A percentile compares a stretch with the other conserved stretches of the same genome.
These are phyloP conservation scores for Alternaria longipes DNA, from an alignment of 2,329 filamentous ascomycete genomes.

Conservation along the genomic window DNA sequence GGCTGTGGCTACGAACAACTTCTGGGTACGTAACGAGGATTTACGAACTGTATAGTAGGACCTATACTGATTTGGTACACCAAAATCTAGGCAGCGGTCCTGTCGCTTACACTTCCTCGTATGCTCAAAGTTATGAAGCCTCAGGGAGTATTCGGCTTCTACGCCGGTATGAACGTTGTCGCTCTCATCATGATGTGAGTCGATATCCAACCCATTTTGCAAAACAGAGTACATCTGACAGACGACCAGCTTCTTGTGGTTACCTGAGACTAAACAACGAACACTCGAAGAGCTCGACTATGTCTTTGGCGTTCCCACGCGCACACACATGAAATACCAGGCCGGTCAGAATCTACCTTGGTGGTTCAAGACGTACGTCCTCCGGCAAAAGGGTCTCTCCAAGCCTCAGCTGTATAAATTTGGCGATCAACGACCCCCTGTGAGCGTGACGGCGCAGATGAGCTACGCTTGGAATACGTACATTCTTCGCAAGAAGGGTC, in stretches of 20 bases:
- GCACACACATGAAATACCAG: constrained; percentile 52
- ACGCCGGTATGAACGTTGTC: constrained; percentile 67
- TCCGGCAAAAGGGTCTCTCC: constrained; percentile 48
- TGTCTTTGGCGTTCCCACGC: constrained; percentile 59
- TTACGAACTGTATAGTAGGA: background rate
- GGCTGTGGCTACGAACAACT: constrained; percentile 72
- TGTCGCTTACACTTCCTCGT: constrained; percentile 70
- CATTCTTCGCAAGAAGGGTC: constrained; percentile 30
- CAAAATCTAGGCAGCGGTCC: constrained; percentile 52
- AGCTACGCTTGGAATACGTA: constrained; percentile 33
- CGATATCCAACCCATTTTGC: background rate
- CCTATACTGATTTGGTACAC: background rate
- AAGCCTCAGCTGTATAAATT: constrained; percentile 54
- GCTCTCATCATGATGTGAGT: constrained; percentile 67
- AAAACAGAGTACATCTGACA: background rate
- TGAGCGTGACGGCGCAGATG: constrained; percentile 30
- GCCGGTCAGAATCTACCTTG: constrained; percentile 50
- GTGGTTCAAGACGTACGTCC: constrained; percentile 57
- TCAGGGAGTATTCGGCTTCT: constrained; percentile 69
- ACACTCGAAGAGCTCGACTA: constrained; percentile 62
- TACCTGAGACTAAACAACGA: constrained; percentile 59
- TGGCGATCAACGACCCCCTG: constrained; percentile 29
- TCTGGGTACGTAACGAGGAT: constrained; percentile 53
- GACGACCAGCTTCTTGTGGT: constrained; percentile 60
- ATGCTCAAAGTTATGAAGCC: constrained; percentile 63